A percentile compares a stretch with the other conserved stretches of the same genome.
Evolutionary conservation across 2,329 filamentous ascomycete genomes (phyloP).

Genomic region (Mollisia scopiformis): DNA sequence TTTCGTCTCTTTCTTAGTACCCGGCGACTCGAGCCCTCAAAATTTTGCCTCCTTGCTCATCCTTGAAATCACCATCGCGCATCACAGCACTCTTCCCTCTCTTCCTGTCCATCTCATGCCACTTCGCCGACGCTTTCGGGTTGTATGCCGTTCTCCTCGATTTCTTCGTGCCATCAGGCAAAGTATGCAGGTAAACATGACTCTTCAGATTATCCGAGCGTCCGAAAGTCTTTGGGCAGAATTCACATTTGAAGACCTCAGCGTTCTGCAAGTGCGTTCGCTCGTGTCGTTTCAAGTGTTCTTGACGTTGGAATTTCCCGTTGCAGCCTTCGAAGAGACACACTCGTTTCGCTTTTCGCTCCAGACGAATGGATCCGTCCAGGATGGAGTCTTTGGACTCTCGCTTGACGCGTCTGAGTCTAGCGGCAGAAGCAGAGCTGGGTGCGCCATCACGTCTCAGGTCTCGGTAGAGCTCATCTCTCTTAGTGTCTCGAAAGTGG

Average conservation of each 20-base stretch:
- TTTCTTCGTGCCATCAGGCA: background rate
- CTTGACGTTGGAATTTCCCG: slow-evolving; percentile 1
- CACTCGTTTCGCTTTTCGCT: background rate
- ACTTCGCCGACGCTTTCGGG: background rate
- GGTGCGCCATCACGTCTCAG: background rate
- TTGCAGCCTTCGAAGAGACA: background rate
- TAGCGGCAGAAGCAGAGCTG: background rate
- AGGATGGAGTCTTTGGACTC: background rate
- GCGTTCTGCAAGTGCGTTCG: background rate
- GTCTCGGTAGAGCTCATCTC: background rate
- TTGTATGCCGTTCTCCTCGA: background rate
- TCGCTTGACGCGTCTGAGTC: background rate
- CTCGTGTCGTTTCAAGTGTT: slow-evolving; percentile 3
- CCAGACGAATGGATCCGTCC: background rate
- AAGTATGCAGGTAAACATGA: slow-evolving; percentile 1
- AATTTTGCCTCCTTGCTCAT: background rate
- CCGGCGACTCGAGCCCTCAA: background rate
- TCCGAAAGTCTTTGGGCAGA: slow-evolving; percentile 2
- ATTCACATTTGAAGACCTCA: background rate
- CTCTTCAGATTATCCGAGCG: slow-evolving; percentile 6
- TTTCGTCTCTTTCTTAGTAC: background rate
- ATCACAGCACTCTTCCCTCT: background rate
- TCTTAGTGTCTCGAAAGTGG: background rate
- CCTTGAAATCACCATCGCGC: background rate
- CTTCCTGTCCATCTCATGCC: slow-evolving; percentile 1